phyloP scores from a whole-genome alignment of 495 filamentous ascomycete species.

The Chlorociboria aeruginascens region DNA sequence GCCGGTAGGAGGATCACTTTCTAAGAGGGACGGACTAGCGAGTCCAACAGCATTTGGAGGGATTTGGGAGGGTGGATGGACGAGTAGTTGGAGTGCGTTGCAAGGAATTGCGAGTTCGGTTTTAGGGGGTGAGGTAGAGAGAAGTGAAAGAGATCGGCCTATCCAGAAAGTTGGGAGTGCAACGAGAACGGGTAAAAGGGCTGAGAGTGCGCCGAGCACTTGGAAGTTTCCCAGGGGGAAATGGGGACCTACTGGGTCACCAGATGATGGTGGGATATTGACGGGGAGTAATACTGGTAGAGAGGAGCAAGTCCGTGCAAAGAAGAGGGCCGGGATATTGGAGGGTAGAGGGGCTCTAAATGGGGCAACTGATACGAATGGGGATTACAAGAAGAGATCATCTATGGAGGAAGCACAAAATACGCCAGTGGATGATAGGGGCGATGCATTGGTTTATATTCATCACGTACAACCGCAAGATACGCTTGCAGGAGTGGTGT shows the following conservation, averaged over 20 bases:
- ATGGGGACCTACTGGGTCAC: slow-evolving; percentile 21
- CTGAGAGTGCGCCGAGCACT: slow-evolving; percentile 1
- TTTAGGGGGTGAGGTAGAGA: slow-evolving; percentile 13
- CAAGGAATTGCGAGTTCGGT: slow-evolving; percentile 24
- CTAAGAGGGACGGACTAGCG: background rate
- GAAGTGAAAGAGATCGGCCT: background rate
- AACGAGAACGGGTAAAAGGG: background rate
- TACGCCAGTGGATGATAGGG: slow-evolving; percentile 46
- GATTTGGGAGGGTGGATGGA: slow-evolving; percentile 12
- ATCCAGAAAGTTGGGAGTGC: background rate
- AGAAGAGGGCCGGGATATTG: slow-evolving; percentile 36
- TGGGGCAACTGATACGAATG: slow-evolving; percentile 32
- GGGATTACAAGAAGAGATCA: slow-evolving; percentile 40
- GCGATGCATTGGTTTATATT: slow-evolving; percentile 74
- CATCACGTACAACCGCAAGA: slow-evolving; percentile 75
- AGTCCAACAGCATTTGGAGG: slow-evolving; percentile 8
- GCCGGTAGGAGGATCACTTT: slow-evolving; percentile 16
- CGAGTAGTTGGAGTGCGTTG: slow-evolving; percentile 19
- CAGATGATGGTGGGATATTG: slow-evolving; percentile 31
- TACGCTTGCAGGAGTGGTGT: slow-evolving; percentile 79
- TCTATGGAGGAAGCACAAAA: slow-evolving; percentile 31
- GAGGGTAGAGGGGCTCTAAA: slow-evolving; percentile 35
- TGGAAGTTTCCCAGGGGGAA: slow-evolving; percentile 1
- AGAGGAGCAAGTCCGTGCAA: slow-evolving; percentile 33
- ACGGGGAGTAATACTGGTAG: slow-evolving; percentile 35